phyloP scores from a whole-genome alignment of 768 basidiomycete genomes.

The Russula earlei region DNA sequence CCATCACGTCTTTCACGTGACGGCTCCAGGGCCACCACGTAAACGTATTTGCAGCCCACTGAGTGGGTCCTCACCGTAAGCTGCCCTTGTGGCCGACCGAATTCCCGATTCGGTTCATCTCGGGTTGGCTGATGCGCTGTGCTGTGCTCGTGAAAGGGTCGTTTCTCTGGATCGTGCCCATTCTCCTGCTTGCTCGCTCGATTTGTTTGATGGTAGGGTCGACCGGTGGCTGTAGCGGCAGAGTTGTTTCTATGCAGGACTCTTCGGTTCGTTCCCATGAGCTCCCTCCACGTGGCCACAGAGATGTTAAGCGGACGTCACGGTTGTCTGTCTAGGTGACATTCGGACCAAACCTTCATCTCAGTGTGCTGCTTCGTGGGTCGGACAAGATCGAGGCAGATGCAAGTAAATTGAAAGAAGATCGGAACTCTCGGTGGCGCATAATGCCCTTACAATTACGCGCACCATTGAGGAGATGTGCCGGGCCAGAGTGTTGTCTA shows the following conservation, averaged over 20 bases:
- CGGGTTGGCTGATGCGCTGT: not conserved
- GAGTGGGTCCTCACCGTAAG: not conserved
- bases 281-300: too few relatives aligned
- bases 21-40: too few relatives aligned
- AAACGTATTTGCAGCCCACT: not conserved
- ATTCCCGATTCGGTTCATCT: constrained; percentile 2
- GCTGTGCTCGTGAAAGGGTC: not conserved
- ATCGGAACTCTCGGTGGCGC: too few relatives aligned
- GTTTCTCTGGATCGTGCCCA: not conserved
- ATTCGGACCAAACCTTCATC: constrained; percentile 10
- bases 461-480: too few relatives aligned
- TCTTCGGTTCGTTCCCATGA: constrained; percentile 6
- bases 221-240: constrained; percentile 11
- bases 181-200: constrained; percentile 3
- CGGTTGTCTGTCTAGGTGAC: constrained; percentile 5
- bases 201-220: constrained; percentile 11
- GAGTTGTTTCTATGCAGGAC: constrained; percentile 10
- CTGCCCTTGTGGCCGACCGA: not conserved
- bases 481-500: too few relatives aligned
- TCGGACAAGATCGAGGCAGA: not conserved
- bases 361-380: constrained; percentile 7
- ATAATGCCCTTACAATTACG: too few relatives aligned
- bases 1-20: not conserved
- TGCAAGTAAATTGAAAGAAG: too few relatives aligned
- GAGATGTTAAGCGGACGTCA: too few relatives aligned